A percentile compares a stretch with the other conserved stretches of the same genome.
phyloP scores from a whole-genome alignment of 768 basidiomycete species.

The Imleria badia region DNA sequence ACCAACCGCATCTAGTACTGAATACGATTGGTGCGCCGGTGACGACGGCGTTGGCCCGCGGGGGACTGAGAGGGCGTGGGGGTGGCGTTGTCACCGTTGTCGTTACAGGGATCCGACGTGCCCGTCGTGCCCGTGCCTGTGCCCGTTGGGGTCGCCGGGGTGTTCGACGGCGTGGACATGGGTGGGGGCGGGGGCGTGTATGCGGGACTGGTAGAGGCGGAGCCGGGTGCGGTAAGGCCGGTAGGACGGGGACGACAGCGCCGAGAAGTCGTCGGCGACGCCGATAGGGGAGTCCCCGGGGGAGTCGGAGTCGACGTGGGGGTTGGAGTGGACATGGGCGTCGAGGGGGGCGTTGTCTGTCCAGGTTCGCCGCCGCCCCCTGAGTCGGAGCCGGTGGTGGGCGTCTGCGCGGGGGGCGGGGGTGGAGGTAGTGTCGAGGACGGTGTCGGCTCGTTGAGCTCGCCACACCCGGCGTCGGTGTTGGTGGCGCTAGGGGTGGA shows the following conservation, averaged over 20 bases:
- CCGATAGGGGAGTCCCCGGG: not conserved
- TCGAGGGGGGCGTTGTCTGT: not conserved
- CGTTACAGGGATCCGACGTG: not conserved
- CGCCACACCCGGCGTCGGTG: too few species aligned
- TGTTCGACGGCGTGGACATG: not conserved
- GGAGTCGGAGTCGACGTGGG: not conserved
- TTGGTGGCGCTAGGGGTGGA: too few species aligned
- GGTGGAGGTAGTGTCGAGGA: not conserved
- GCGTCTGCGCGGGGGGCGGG: not conserved
- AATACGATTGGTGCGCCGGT: slow-evolving; percentile 3
- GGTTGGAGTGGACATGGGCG: not conserved
- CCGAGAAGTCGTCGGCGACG: not conserved
- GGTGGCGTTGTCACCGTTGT: not conserved
- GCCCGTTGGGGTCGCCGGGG: not conserved
- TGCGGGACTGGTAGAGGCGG: not conserved
- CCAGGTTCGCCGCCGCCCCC: not conserved
- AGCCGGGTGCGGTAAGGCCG: not conserved
- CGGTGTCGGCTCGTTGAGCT: not conserved
- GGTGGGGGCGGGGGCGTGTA: not conserved
- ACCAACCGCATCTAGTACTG: not conserved
- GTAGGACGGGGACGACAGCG: not conserved
- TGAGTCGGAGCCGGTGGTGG: not conserved
- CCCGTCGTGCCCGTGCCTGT: not conserved
- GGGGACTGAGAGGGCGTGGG: not conserved
- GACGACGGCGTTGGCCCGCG: not conserved